These are phyloP conservation scores for Crithidia fasciculata DNA, from an alignment of 208 protist species.

Conservation along the genomic window DNA sequence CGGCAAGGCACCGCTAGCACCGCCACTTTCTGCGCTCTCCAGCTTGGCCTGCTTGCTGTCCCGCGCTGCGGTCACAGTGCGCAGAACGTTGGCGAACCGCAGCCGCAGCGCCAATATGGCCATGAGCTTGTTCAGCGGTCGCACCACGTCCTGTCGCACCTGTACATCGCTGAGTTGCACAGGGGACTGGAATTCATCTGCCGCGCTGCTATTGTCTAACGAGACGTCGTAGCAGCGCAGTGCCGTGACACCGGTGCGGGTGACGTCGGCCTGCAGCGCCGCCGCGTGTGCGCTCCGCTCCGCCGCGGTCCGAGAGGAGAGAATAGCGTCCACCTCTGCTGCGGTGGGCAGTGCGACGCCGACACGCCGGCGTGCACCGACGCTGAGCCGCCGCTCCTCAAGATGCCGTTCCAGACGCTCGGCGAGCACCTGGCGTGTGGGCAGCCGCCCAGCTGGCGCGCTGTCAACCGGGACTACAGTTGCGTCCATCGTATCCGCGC, in stretches of 20 bases:
- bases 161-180: slow-evolving; percentile 35
- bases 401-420: slow-evolving; percentile 12
- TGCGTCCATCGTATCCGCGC: neutral
- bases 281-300: neutral
- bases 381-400: neutral
- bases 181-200: slow-evolving; percentile 4
- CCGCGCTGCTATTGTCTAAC: neutral
- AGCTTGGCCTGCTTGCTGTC: neutral
- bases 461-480: neutral
- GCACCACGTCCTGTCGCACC: slow-evolving; percentile 22
- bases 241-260: slow-evolving; percentile 3
- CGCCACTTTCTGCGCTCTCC: neutral
- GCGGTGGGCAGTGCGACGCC: slow-evolving; percentile 7
- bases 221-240: slow-evolving; percentile 21
- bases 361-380: slow-evolving; percentile 5
- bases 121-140: slow-evolving; percentile 36
- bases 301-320: neutral
- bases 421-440: slow-evolving; percentile 6
- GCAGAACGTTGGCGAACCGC: slow-evolving; percentile 24
- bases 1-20: neutral
- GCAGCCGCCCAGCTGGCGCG: neutral
- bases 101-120: slow-evolving; percentile 36
- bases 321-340: slow-evolving; percentile 13
- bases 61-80: neutral
- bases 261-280: slow-evolving; percentile 8